Base-by-base conservation (phyloP, 2,329 filamentous ascomycete genomes). In the Ophiostoma sp. region DNA sequence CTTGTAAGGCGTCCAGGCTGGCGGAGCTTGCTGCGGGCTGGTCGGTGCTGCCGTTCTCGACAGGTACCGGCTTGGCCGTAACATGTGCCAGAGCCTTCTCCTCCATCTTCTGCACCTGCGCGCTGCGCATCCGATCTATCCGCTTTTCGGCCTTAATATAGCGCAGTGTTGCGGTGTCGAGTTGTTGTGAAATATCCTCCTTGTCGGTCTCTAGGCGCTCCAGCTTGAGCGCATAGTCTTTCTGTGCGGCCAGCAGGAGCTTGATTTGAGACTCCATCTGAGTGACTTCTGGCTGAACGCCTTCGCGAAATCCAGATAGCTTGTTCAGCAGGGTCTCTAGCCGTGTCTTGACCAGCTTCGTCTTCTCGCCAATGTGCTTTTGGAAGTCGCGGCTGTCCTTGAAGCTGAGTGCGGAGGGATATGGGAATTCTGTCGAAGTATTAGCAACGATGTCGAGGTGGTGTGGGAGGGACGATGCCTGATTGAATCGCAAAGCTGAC, bases 131-230 rank as follows among this genome's bases (percentile, higher is more conserved):
- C 59, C 96, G 90, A 80, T 99, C 96, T 70, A 98, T 86, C 80
- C 94, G 96, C 84, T 97, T 97, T 81, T 99, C 96, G 0, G 96
- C 96, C 77, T 97, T 93, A 85, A 98, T 93, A 79, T 97, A 98
- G 76, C 96, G 90, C 74, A 97, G 86, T 5, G 94, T 97, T 19
- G 95, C 96, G 45, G 90, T 91, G 80, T 98, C 95, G 25, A 98
- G 86, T 75, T 95, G 92, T 78, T 96, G 93, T 64, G 93, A 93
- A 3, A 97, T 86, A 77, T 93, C 90, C 71, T 97, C 92, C 78
- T 96, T 97, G 78, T 98, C 94, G 7, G 88, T 86, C 68, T 90
- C 87, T 15, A 95, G 84, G 71, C 91, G 89, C 76, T 97, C 93
- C 69, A 97, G 83, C 80, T 95, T 92, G 50, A 92, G 87, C 12